phyloP scores from a whole-genome alignment of 2,329 filamentous ascomycete genomes.

The Dryadomyces quercus-mongolicae region DNA sequence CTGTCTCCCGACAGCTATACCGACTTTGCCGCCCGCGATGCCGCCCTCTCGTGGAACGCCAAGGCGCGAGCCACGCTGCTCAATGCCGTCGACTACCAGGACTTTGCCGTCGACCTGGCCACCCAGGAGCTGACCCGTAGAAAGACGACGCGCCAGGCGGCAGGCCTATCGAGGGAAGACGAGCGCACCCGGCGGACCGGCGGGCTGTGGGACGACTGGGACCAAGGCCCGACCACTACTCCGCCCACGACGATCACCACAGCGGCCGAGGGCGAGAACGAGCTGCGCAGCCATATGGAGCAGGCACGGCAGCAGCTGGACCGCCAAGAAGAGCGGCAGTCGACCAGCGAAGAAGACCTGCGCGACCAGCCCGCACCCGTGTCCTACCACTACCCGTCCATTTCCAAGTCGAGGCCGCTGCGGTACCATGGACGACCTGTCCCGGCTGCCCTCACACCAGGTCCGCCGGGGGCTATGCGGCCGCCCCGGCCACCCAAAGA shows the following conservation, averaged over 20 bases:
- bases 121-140: constrained; percentile 57
- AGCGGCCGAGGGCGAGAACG: not conserved
- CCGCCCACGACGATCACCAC: not conserved
- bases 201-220: constrained; percentile 31
- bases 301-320: constrained; percentile 35
- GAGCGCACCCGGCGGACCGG: constrained; percentile 40
- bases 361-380: constrained; percentile 9
- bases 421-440: constrained; percentile 26
- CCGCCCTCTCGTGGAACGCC: constrained; percentile 38
- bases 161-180: constrained; percentile 36
- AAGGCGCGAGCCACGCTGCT: constrained; percentile 40
- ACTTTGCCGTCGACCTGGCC: constrained; percentile 66
- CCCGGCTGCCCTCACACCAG: constrained; percentile 17
- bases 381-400: constrained; percentile 44
- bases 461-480: not conserved
- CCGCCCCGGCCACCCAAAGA: constrained; percentile 27
- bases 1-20: constrained; percentile 19
- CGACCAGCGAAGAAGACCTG: constrained; percentile 9
- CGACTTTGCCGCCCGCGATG: constrained; percentile 44
- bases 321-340: constrained; percentile 16
- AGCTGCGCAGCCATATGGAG: constrained; percentile 39
- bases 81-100: constrained; percentile 57
- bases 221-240: constrained; percentile 5
- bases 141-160: constrained; percentile 43
- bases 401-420: constrained; percentile 37